phyloP scores from a whole-genome alignment of 2,329 filamentous ascomycete genomes.

The Cryphonectria carpinicola region DNA sequence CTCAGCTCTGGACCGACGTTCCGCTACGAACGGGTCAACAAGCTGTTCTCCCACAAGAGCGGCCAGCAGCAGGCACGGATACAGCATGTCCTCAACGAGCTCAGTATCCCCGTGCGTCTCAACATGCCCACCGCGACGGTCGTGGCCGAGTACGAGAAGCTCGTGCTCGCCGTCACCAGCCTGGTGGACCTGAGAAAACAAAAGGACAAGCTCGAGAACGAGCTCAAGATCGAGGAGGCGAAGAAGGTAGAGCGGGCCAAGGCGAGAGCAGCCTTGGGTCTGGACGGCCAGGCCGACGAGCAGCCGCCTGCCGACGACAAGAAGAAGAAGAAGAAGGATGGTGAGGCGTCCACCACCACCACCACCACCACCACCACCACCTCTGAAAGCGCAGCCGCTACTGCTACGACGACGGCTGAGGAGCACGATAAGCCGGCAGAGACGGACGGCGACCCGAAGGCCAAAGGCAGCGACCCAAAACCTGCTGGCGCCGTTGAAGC shows the following conservation, averaged over 20 bases:
- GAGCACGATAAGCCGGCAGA: conserved; percentile 15
- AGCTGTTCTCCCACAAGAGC: conserved; percentile 77
- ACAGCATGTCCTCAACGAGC: conserved; percentile 69
- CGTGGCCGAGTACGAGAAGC: conserved; percentile 70
- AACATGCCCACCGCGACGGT: conserved; percentile 76
- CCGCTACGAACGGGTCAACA: conserved; percentile 80
- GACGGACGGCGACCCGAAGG: conserved; percentile 21
- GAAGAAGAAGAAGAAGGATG: conserved; percentile 9
- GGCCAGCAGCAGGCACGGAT: conserved; percentile 78
- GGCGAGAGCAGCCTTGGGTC: conserved; percentile 32
- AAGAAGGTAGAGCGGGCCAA: conserved; percentile 60
- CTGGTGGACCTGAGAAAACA: conserved; percentile 76
- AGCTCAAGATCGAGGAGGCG: conserved; percentile 64
- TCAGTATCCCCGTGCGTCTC: conserved; percentile 71
- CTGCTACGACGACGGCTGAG: neutral
- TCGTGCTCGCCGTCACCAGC: conserved; percentile 69
- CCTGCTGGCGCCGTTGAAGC: conserved; percentile 7
- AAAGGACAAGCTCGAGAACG: conserved; percentile 74
- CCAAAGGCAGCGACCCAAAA: conserved; percentile 28
- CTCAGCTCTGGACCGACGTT: conserved; percentile 86
- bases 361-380: conserved; percentile 10
- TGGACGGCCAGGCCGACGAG: conserved; percentile 30
- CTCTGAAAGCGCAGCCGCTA: conserved; percentile 15
- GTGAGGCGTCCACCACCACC: conserved; percentile 21
- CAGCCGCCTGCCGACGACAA: conserved; percentile 21